A percentile compares a stretch with the other conserved stretches of the same genome.
Conservation (phyloP, 768 basidiomycete genomes). For the Omphalotus guepiniiformis region DNA sequence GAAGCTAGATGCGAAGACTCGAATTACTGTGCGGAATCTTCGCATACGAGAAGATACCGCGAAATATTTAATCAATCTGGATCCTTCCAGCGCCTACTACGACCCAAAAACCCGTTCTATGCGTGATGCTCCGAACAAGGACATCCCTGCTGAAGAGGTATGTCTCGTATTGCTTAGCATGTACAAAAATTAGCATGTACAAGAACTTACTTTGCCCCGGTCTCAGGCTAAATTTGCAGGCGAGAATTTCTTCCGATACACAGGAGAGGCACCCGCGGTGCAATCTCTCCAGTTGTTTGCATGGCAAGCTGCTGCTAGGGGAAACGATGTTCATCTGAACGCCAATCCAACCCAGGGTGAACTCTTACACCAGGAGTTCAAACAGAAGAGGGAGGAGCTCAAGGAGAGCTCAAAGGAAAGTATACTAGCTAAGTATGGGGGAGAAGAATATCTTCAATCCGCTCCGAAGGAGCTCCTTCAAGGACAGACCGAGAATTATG, state of each 20-base stretch:
- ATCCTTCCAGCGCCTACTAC: constrained; percentile 94
- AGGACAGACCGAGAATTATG: constrained; percentile 96
- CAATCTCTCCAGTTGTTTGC: constrained; percentile 94
- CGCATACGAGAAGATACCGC: constrained; percentile 99
- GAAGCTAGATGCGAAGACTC: constrained; percentile 95
- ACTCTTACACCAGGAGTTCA: constrained; percentile 86
- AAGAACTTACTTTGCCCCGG: constrained; percentile 4
- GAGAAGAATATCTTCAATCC: constrained; percentile 84
- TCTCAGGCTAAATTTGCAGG: constrained; percentile 84
- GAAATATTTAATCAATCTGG: constrained; percentile 96
- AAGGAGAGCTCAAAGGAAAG: constrained; percentile 87
- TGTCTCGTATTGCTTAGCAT: constrained; percentile 22
- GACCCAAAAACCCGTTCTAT: constrained; percentile 99
- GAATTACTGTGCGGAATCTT: constrained; percentile 96
- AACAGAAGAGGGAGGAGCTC: constrained; percentile 86
- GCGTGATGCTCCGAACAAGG: constrained; percentile 89
- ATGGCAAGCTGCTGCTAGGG: constrained; percentile 91
- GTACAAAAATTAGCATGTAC: no score
- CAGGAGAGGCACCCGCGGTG: constrained; percentile 91
- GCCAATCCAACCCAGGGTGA: constrained; percentile 97
- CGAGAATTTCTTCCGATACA: constrained; percentile 90
- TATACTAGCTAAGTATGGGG: constrained; percentile 91
- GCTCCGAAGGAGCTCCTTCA: constrained; percentile 90
- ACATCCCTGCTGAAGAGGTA: constrained; percentile 84
- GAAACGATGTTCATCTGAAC: constrained; percentile 93